phyloP scores from a whole-genome alignment of 2,329 filamentous ascomycete species.

The Didymosphaeria variabile region DNA sequence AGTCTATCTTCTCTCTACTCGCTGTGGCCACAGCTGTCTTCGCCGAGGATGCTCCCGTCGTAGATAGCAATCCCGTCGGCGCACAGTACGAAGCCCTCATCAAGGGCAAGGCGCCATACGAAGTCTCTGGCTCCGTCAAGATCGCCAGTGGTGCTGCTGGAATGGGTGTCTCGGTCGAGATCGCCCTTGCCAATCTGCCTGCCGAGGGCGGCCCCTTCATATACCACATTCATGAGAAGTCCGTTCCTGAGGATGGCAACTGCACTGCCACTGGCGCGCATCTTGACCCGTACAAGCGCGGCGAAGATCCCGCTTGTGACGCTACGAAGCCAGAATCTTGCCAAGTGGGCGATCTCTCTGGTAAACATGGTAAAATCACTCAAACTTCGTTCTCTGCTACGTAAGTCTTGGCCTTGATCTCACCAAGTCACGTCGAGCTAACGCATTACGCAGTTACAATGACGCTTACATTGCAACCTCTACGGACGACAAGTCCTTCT shows the following conservation, averaged over 20 bases:
- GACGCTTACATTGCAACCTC: constrained; percentile 61
- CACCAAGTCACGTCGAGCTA: constrained; percentile 45
- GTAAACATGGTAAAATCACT: constrained; percentile 55
- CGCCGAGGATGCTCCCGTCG: constrained; percentile 47
- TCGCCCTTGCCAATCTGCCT: constrained; percentile 54
- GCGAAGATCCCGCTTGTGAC: constrained; percentile 51
- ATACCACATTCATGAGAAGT: constrained; percentile 58
- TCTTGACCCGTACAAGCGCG: constrained; percentile 55
- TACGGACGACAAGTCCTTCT: constrained; percentile 54
- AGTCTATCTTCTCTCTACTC: constrained; percentile 37
- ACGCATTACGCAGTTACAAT: constrained; percentile 47
- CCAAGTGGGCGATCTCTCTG: constrained; percentile 57
- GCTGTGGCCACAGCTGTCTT: constrained; percentile 39
- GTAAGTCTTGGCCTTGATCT: constrained; percentile 47
- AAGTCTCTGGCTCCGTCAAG: constrained; percentile 48
- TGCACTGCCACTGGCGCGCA: constrained; percentile 54
- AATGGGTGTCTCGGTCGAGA: constrained; percentile 51
- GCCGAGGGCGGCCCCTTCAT: constrained; percentile 55
- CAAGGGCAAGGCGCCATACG: constrained; percentile 42
- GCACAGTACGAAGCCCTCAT: constrained; percentile 51
- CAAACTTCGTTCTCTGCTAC: constrained; percentile 38
- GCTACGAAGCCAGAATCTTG: constrained; percentile 48
- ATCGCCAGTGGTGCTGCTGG: constrained; percentile 45
- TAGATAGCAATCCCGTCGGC: constrained; percentile 50
- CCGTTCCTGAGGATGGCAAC: constrained; percentile 53